A percentile compares a stretch with the other conserved stretches of the same genome.
Conservation (phyloP, 2,329 filamentous ascomycete genomes). For the Pseudocercospora macadamiae region DNA sequence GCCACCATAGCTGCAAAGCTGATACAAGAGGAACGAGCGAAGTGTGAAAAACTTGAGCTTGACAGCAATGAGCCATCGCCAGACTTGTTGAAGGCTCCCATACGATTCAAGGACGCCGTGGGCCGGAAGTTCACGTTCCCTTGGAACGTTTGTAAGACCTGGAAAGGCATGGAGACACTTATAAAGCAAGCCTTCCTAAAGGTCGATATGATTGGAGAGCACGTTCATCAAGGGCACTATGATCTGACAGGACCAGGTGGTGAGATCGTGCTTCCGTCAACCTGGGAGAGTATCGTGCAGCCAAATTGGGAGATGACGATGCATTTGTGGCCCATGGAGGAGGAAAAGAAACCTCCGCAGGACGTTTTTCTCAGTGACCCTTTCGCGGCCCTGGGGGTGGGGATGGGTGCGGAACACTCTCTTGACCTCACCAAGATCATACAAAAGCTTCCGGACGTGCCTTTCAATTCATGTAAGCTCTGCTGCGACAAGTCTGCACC, state of each 20-base stretch:
- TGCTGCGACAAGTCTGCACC: no score
- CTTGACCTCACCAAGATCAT: no score
- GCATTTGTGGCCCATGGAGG: constrained; percentile 52
- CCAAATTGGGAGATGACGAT: constrained; percentile 53
- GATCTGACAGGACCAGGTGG: constrained; percentile 52
- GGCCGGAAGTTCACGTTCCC: constrained; percentile 92
- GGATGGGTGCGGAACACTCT: no score
- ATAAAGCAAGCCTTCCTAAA: constrained; percentile 54
- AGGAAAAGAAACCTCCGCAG: constrained; percentile 28
- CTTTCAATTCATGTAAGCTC: no score
- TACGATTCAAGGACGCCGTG: constrained; percentile 89
- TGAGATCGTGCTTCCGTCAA: constrained; percentile 53
- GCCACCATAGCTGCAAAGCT: not conserved
- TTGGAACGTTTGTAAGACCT: constrained; percentile 77
- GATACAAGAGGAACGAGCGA: constrained; percentile 37
- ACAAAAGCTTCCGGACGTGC: no score
- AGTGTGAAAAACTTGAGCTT: constrained; percentile 52
- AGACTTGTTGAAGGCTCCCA: constrained; percentile 67
- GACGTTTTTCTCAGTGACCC: no score
- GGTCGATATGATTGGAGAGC: constrained; percentile 49
- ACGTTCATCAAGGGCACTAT: constrained; percentile 51
- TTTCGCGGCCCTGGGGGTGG: no score
- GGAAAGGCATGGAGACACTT: constrained; percentile 52
- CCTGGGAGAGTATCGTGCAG: constrained; percentile 53
- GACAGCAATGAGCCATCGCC: constrained; percentile 51